phyloP scores from a whole-genome alignment of 2,329 filamentous ascomycete species.

The Tolypocladium inflatum region DNA sequence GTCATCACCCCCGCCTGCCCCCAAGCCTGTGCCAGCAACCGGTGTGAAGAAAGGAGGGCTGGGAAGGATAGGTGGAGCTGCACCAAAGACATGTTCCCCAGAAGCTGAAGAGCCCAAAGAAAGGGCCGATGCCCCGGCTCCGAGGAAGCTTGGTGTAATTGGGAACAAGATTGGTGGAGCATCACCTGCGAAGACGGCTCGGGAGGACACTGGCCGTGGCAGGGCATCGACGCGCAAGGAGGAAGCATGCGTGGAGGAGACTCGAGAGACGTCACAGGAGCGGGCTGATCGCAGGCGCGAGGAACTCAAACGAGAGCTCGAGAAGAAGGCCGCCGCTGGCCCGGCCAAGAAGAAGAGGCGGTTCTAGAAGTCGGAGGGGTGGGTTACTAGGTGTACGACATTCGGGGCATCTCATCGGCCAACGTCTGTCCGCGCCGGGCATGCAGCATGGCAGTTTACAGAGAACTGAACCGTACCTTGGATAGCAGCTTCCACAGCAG shows the following conservation, averaged over 20 bases:
- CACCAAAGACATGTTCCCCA: slow-evolving; percentile 9
- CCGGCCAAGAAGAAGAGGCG: slow-evolving; percentile 47
- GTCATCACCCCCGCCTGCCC: slow-evolving; percentile 11
- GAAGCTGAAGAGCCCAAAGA: not conserved
- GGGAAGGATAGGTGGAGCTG: slow-evolving; percentile 31
- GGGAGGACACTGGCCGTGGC: slow-evolving; percentile 10
- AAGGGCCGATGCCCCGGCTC: not conserved
- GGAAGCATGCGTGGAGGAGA: slow-evolving; percentile 15
- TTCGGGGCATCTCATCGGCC: not conserved
- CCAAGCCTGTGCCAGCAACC: slow-evolving; percentile 9
- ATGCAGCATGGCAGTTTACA: not conserved
- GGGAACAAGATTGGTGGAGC: slow-evolving; percentile 16
- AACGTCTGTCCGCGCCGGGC: not conserved
- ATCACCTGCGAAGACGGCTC: not conserved
- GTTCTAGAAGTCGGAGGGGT: slow-evolving; percentile 25
- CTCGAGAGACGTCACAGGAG: slow-evolving; percentile 34
- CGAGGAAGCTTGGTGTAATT: slow-evolving; percentile 24
- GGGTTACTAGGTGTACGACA: not conserved
- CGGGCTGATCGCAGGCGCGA: slow-evolving; percentile 39
- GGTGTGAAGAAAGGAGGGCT: slow-evolving; percentile 20
- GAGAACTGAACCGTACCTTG: not conserved
- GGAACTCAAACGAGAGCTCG: slow-evolving; percentile 41
- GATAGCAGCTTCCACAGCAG: not conserved
- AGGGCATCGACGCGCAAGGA: slow-evolving; percentile 10
- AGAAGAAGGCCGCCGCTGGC: slow-evolving; percentile 36